Evolutionary conservation across 2,329 filamentous ascomycete genomes (phyloP).

Genomic region (Clonostachys byssicola): DNA sequence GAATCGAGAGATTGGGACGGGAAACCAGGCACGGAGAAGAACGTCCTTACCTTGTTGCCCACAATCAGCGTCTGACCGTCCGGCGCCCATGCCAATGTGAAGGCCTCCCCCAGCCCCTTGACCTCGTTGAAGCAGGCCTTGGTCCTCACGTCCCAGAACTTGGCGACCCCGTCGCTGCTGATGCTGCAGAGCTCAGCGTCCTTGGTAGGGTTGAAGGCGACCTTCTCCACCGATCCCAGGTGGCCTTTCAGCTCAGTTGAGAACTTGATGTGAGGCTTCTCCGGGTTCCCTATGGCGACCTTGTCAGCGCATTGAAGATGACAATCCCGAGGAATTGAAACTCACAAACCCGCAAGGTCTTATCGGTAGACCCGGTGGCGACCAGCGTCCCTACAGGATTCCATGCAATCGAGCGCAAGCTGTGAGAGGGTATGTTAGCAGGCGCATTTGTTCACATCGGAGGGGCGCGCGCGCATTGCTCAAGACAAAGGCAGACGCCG

Average conservation of each 20-base stretch:
- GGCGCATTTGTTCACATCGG: background rate
- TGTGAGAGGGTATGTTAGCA: slow-evolving; percentile 20
- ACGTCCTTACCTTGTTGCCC: slow-evolving; percentile 60
- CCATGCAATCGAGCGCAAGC: slow-evolving; percentile 80
- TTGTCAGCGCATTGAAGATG: background rate
- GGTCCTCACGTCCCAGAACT: slow-evolving; percentile 77
- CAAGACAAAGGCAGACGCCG: background rate
- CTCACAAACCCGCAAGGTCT: slow-evolving; percentile 69
- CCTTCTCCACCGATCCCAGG: slow-evolving; percentile 62
- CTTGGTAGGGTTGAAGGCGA: slow-evolving; percentile 73
- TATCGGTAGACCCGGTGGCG: slow-evolving; percentile 73
- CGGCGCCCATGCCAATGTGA: slow-evolving; percentile 71
- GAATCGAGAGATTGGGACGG: background rate
- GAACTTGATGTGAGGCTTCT: slow-evolving; percentile 68
- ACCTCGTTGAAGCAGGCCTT: slow-evolving; percentile 69
- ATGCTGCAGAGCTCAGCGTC: slow-evolving; percentile 75
- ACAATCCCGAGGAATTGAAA: slow-evolving; percentile 8
- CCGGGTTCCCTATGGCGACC: slow-evolving; percentile 59
- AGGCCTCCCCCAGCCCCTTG: slow-evolving; percentile 60
- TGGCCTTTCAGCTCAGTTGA: slow-evolving; percentile 74
- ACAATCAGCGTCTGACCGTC: slow-evolving; percentile 67
- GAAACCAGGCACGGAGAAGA: background rate
- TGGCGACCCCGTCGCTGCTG: slow-evolving; percentile 68
- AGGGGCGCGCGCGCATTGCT: no score
- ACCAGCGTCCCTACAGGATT: slow-evolving; percentile 80